These are phyloP conservation scores for Hymenoscyphus salicellus DNA, from an alignment of 2,329 filamentous ascomycete species.

Conservation along the genomic window DNA sequence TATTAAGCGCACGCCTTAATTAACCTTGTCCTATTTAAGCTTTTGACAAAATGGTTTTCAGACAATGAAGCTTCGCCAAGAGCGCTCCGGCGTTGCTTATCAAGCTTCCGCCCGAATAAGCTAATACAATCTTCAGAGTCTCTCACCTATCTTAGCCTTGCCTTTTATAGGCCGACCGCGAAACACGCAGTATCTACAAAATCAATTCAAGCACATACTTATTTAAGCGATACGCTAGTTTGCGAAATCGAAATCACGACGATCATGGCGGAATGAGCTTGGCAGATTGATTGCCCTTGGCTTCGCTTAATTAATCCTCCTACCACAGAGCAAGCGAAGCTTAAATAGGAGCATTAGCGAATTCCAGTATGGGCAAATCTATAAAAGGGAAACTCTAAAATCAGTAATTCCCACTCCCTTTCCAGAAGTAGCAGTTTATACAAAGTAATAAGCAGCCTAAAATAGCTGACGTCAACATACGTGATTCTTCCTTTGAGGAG, in stretches of 20 bases:
- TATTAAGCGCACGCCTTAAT: background rate
- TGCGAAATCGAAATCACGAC: background rate
- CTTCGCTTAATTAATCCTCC: background rate
- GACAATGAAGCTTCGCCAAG: background rate
- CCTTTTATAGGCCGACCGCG: too few species aligned
- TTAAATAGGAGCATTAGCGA: background rate
- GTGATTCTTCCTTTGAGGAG: conserved; percentile 5
- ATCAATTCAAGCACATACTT: background rate
- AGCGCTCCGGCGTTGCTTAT: background rate
- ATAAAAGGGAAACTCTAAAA: background rate
- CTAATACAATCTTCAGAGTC: too few species aligned
- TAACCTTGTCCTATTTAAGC: background rate
- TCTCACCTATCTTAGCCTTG: too few species aligned
- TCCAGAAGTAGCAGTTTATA: background rate
- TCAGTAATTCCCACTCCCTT: background rate
- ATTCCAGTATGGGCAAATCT: background rate
- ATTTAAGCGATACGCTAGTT: background rate
- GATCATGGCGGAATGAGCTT: background rate
- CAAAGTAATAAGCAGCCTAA: background rate
- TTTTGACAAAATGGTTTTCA: background rate
- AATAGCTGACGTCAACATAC: background rate
- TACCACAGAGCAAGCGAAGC: background rate
- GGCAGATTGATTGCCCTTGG: background rate
- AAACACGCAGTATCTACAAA: background rate
- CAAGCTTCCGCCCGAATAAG: too few species aligned